These are phyloP conservation scores for Rhynchospora pubera DNA, from an alignment of 176 grass and related monocot genomes.

Conservation along the genomic window DNA sequence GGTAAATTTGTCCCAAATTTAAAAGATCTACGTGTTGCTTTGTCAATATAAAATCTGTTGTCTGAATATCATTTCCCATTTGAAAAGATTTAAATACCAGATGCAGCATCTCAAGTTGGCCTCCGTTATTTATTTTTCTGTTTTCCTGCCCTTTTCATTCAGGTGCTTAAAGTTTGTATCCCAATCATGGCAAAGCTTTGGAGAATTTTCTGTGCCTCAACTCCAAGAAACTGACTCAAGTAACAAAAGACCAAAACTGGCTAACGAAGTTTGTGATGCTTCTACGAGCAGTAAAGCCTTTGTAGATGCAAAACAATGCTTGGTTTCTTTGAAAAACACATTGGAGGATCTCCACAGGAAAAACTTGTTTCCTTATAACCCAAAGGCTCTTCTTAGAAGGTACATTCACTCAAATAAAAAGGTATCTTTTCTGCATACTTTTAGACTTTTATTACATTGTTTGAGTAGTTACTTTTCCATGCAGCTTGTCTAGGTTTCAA, in stretches of 20 bases:
- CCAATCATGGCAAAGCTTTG: constrained; percentile 62
- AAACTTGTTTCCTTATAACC: constrained; percentile 86
- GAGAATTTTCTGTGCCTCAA: constrained; percentile 42
- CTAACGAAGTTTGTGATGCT: constrained; percentile 19
- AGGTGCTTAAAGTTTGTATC: constrained; percentile 68
- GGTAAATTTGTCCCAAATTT: background rate
- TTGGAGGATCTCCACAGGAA: constrained; percentile 69
- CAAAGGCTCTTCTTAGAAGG: constrained; percentile 75
- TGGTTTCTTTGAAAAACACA: constrained; percentile 70
- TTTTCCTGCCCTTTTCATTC: background rate
- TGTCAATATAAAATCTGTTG: background rate
- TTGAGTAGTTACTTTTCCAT: constrained; percentile 7
- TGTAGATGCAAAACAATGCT: constrained; percentile 59
- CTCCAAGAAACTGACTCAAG: constrained; percentile 24
- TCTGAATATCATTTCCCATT: background rate
- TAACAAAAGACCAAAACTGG: constrained; percentile 58
- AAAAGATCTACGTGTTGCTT: background rate
- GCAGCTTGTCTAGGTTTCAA: constrained; percentile 57
- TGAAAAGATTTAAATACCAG: background rate
- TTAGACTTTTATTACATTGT: constrained; percentile 1
- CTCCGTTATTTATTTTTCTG: background rate
- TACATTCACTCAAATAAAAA: constrained; percentile 19
- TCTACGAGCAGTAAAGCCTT: constrained; percentile 24
- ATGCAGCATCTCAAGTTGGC: background rate
- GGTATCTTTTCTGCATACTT: background rate